Percentiles rank a stretch among this genome's conserved stretches.
Evolutionary conservation across 1,284 basidiomycete genomes (phyloP).

Genomic region (Sporisorium reilianum): DNA sequence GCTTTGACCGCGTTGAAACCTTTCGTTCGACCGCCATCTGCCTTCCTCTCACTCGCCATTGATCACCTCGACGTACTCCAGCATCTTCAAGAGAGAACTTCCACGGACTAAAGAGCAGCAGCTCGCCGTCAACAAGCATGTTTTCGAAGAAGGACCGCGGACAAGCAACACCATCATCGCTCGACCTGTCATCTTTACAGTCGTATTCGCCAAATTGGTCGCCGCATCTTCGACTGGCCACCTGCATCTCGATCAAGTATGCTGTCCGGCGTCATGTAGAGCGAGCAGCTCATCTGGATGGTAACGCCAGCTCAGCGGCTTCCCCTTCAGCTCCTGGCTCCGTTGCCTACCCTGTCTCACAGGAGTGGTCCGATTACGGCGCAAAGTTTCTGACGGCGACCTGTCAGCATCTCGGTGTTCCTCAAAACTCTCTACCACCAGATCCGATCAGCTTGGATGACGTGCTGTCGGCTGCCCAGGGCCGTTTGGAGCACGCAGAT

Average conservation of each 20-base stretch:
- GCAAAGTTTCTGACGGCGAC: slow-evolving; percentile 60
- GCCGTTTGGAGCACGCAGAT: slow-evolving; percentile 30
- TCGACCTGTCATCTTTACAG: slow-evolving; percentile 54
- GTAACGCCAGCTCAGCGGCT: background rate
- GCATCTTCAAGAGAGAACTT: background rate
- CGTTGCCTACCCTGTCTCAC: slow-evolving; percentile 10
- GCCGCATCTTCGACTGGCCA: slow-evolving; percentile 51
- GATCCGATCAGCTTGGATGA: slow-evolving; percentile 54
- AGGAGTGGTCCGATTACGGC: slow-evolving; percentile 56
- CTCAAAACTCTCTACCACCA: slow-evolving; percentile 51
- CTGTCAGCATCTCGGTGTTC: slow-evolving; percentile 63
- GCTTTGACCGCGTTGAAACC: background rate
- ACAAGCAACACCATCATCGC: slow-evolving; percentile 18
- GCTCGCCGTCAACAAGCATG: slow-evolving; percentile 12
- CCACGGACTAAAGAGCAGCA: background rate
- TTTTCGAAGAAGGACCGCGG: slow-evolving; percentile 24
- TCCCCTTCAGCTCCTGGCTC: background rate
- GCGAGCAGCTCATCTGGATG: slow-evolving; percentile 29
- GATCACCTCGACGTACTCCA: background rate
- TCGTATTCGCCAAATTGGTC: slow-evolving; percentile 62
- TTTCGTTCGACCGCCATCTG: background rate
- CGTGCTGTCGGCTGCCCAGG: slow-evolving; percentile 43
- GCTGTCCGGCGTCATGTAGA: slow-evolving; percentile 47
- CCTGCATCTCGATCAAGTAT: slow-evolving; percentile 61
- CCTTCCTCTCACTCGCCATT: background rate